phyloP scores from a whole-genome alignment of 2,329 filamentous ascomycete genomes.

The Exophiala oligosperma region DNA sequence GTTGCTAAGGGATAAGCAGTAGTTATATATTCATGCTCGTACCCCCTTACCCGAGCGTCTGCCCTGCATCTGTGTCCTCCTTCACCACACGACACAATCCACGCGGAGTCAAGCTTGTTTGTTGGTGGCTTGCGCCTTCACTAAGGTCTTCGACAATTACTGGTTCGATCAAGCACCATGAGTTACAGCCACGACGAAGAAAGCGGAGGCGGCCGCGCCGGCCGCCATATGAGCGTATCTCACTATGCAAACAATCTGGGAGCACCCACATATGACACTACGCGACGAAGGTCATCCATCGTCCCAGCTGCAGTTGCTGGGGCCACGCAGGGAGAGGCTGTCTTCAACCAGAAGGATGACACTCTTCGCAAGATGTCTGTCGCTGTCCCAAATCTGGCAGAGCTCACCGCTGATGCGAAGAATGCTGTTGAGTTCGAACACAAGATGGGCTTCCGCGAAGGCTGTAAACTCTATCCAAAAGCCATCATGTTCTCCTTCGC shows the following conservation, averaged over 20 bases:
- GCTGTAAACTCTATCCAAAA: constrained; percentile 81
- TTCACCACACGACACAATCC: too few relatives aligned
- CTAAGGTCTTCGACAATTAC: background rate
- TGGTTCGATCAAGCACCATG: constrained; percentile 10
- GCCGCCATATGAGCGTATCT: constrained; percentile 28
- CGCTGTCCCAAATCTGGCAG: constrained; percentile 28
- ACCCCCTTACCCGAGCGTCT: background rate
- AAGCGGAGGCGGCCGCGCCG: constrained; percentile 19
- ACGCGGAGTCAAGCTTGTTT: background rate
- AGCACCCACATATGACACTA: constrained; percentile 19
- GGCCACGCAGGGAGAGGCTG: constrained; percentile 18
- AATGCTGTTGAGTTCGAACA: constrained; percentile 26
- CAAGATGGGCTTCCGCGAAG: constrained; percentile 55
- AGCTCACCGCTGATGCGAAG: constrained; percentile 28
- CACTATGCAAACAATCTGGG: constrained; percentile 27
- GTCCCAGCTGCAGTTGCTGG: constrained; percentile 24
- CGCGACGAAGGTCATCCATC: constrained; percentile 29
- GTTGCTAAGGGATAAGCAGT: background rate
- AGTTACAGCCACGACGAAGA: constrained; percentile 26
- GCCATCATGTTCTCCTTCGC: constrained; percentile 27
- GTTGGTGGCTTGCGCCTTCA: background rate
- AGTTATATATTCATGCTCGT: constrained; percentile 9
- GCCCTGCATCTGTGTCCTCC: too few relatives aligned
- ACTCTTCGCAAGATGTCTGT: constrained; percentile 31
- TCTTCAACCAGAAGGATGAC: constrained; percentile 31